Conservation (phyloP, 495 filamentous ascomycete genomes). For the Neurospora sp. region DNA sequence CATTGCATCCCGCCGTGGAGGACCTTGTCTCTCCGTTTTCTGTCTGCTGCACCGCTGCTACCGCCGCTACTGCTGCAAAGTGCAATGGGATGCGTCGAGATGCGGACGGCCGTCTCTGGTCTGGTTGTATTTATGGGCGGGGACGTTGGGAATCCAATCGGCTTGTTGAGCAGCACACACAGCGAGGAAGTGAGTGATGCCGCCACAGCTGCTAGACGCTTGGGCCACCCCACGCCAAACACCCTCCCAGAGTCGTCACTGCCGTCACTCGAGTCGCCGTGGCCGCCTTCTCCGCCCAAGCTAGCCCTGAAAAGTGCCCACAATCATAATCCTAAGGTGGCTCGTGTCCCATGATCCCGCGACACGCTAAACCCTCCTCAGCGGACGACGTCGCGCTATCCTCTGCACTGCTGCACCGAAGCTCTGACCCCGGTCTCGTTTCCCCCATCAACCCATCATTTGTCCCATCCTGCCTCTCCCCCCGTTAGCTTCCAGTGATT, state of each 20-base stretch:
- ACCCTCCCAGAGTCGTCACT: not conserved
- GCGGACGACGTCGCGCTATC: conserved; percentile 13
- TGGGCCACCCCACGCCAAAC: not conserved
- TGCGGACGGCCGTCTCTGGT: not conserved
- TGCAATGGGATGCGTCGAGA: not conserved
- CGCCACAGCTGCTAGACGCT: not conserved
- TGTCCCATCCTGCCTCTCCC: conserved; percentile 1
- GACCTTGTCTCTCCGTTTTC: not conserved
- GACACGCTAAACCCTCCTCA: conserved; percentile 11
- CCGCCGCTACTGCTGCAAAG: not conserved
- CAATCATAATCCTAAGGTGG: conserved; percentile 4
- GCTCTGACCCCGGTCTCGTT: conserved; percentile 15
- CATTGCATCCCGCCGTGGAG: not conserved
- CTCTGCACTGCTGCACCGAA: not conserved
- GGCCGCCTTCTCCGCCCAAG: not conserved
- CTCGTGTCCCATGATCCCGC: conserved; percentile 12
- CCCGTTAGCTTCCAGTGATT: not conserved
- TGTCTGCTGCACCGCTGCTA: not conserved
- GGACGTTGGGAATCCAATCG: conserved; percentile 6
- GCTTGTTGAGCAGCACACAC: not conserved
- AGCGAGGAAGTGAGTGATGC: not conserved
- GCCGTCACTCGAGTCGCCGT: conserved; percentile 3
- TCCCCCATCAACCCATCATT: conserved; percentile 15
- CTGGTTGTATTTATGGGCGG: conserved; percentile 1
- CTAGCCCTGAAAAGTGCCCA: not conserved